These are phyloP conservation scores for Podospora anserina DNA, from an alignment of 495 filamentous ascomycete genomes.

Conservation along the genomic window DNA sequence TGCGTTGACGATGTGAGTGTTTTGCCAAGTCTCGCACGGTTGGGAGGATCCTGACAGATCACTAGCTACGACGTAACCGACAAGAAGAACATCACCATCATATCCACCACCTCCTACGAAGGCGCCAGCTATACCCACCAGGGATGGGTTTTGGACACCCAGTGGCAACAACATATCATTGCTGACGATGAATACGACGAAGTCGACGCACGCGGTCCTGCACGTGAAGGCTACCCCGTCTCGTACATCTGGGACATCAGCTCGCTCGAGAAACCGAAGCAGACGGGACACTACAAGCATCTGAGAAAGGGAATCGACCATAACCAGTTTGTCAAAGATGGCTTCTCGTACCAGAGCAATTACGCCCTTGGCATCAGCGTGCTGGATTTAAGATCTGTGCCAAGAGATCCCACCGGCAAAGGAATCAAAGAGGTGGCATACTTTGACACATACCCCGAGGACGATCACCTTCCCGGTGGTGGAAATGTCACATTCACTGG, in stretches of 20 bases:
- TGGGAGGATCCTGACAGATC: conserved; percentile 30
- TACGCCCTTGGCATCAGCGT: conserved; percentile 53
- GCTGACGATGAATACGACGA: conserved; percentile 59
- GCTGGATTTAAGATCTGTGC: conserved; percentile 47
- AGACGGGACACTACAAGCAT: conserved; percentile 51
- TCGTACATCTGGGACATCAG: conserved; percentile 55
- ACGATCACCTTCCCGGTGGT: conserved; percentile 43
- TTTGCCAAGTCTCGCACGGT: conserved; percentile 35
- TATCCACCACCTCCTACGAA: conserved; percentile 52
- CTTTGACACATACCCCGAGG: conserved; percentile 57
- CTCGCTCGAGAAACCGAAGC: conserved; percentile 44
- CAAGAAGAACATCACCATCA: conserved; percentile 45
- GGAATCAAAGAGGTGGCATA: conserved; percentile 49
- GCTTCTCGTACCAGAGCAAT: conserved; percentile 51
- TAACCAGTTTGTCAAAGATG: conserved; percentile 53
- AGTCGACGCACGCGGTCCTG: conserved; percentile 40
- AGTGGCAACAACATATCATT: conserved; percentile 44
- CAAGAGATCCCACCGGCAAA: conserved; percentile 30
- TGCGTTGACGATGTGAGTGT: conserved; percentile 36
- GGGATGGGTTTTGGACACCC: conserved; percentile 51
- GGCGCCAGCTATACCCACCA: conserved; percentile 53
- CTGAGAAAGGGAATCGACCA: conserved; percentile 49
- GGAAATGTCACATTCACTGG: conserved; percentile 48
- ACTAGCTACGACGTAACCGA: conserved; percentile 52
- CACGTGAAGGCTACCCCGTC: conserved; percentile 40